Percentiles rank a stretch among this genome's conserved stretches.
phyloP scores from a whole-genome alignment of 2,329 filamentous ascomycete genomes.

The Neurospora sp. region DNA sequence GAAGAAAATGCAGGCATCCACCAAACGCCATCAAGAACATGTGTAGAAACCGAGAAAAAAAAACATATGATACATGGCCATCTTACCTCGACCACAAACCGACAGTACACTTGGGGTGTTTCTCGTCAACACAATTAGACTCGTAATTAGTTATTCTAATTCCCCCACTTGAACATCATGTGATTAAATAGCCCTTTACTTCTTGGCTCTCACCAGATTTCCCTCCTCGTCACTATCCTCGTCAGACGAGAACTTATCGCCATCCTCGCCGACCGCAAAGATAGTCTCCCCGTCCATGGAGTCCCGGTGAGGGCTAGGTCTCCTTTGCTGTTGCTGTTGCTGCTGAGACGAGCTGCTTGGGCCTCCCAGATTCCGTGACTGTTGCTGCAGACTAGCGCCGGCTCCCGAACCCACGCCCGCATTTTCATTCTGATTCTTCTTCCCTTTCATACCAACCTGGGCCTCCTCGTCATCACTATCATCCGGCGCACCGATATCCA shows the following conservation, averaged over 20 bases:
- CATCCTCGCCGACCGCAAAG: constrained; percentile 83
- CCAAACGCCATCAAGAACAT: neutral
- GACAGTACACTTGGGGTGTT: neutral
- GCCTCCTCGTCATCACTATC: constrained; percentile 52
- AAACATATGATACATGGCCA: neutral
- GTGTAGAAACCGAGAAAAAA: neutral
- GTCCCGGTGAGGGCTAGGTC: constrained; percentile 34
- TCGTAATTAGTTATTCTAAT: neutral
- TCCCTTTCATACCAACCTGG: constrained; percentile 30
- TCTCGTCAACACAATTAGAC: neutral
- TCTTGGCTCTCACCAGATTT: constrained; percentile 40
- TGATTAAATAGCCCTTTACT: constrained; percentile 19
- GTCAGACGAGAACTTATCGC: constrained; percentile 73
- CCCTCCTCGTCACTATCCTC: constrained; percentile 50
- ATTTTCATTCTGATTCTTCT: constrained; percentile 7
- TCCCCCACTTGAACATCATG: neutral
- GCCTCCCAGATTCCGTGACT: constrained; percentile 1
- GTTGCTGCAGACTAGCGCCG: constrained; percentile 8
- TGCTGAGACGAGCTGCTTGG: constrained; percentile 7
- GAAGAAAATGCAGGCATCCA: neutral
- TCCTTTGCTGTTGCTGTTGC: constrained; percentile 10
- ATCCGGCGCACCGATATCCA: constrained; percentile 74
- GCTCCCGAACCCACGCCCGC: constrained; percentile 10
- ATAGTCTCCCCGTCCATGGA: constrained; percentile 82
- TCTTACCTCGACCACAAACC: neutral